Evolutionary conservation across 2,329 filamentous ascomycete genomes (phyloP).

Genomic region (Arthrobotrys pseudoclavata): DNA sequence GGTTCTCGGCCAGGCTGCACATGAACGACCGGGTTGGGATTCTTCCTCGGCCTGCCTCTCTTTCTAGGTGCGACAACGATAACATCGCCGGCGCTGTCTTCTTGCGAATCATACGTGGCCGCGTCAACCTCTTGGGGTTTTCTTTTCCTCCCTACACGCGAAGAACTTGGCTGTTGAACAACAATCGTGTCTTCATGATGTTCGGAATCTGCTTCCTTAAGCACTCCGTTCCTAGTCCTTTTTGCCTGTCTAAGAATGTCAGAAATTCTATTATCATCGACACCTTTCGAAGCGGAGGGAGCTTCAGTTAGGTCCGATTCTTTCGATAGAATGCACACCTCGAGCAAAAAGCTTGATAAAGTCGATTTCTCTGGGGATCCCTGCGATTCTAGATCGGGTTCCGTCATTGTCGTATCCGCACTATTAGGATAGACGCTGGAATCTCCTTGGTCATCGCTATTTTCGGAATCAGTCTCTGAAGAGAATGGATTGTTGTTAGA

Average conservation of each 20-base stretch:
- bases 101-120: neutral
- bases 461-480: conserved; percentile 16
- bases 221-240: conserved; percentile 7
- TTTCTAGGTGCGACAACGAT: conserved; percentile 11
- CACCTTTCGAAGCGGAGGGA: neutral
- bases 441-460: conserved; percentile 14
- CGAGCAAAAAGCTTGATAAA: conserved; percentile 28
- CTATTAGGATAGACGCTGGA: conserved; percentile 34
- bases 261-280: conserved; percentile 31
- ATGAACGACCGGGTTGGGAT: neutral
- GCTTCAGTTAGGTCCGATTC: neutral
- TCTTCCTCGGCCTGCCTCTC: conserved; percentile 48
- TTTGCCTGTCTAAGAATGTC: conserved; percentile 36
- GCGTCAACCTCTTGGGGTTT: neutral
- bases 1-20: neutral
- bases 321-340: conserved; percentile 37
- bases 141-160: neutral
- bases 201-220: neutral
- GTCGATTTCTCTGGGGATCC: neutral
- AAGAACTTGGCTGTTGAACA: neutral
- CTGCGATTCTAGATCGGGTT: conserved; percentile 2
- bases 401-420: conserved; percentile 54
- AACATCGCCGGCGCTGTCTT: neutral
- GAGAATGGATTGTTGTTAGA: neutral
- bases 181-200: neutral